Base-by-base conservation (phyloP, 257 asterid species). In the Paulownia fortunei region DNA sequence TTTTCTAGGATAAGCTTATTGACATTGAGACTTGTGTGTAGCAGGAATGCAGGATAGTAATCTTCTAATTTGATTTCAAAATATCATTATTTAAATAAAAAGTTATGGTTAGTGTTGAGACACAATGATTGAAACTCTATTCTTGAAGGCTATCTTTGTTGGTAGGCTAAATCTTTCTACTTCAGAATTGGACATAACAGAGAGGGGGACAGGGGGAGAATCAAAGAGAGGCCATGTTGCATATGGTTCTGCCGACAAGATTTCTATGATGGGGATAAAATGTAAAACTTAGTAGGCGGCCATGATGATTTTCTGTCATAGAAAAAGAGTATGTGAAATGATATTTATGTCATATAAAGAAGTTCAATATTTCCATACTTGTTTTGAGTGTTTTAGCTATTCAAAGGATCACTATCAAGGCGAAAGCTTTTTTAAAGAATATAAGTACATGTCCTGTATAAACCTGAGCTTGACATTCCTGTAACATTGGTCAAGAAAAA, bases 1-100 rank as follows among this genome's bases (percentile, higher is more conserved):
- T 66, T 44, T 76, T 77, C 52, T 56, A 55, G 79, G 64, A 34
- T 55, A 62, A 77, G 39, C 46, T 47, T 27, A 36, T 26, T 27
- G 21, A 27, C 64, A 5, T 32, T 63, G 67, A 70, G 24, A 44
- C 51, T 27, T 72, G 64, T 30, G 60, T 39, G 65, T 49, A 62
- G 39, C 32, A 32, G 46, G 30, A 55, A 47, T 39, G 39, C 37
- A 9, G 60, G 69, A 69, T 41, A 4, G 27, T 55, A 39, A 41
- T 76, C 44, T 73, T 30, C 39, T n/a, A 41, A 65, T 46, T 21
- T 36, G 24, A 46, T 51, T 61, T n/a, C 36, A 51, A 65, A 61
- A n/a, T 26, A 58, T 62, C 52, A 62, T 9, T 26, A 36, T 47
- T 44, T 64, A 49, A 69, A 37, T 60, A 4, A 30, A 51, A 74